Conservation (phyloP, 2,329 filamentous ascomycete species). For the Neonectria sp. region DNA sequence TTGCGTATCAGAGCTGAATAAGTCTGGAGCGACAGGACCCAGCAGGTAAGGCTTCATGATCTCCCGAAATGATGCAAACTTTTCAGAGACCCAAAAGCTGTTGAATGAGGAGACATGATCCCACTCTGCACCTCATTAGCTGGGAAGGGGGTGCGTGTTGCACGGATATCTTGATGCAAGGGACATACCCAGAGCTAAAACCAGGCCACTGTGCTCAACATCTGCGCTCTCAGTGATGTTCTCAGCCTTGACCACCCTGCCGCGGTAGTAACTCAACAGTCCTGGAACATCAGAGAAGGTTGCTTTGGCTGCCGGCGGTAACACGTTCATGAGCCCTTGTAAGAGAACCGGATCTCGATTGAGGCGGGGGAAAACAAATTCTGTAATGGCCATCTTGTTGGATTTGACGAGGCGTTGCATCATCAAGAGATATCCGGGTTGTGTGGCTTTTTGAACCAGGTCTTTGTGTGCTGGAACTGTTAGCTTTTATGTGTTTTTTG, state of each 20-base stretch:
- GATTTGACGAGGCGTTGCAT: neutral
- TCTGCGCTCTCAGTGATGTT: neutral
- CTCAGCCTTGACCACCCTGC: slow-evolving; percentile 5
- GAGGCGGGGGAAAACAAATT: slow-evolving; percentile 19
- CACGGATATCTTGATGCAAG: neutral
- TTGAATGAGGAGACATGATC: slow-evolving; percentile 9
- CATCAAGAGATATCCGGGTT: neutral
- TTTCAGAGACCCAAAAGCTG: slow-evolving; percentile 9
- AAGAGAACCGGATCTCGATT: slow-evolving; percentile 4
- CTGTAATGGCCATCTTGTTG: slow-evolving; percentile 20
- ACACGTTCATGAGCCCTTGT: neutral
- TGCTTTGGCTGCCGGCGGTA: slow-evolving; percentile 7
- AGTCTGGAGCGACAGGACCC: slow-evolving; percentile 2
- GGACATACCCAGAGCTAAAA: slow-evolving; percentile 4
- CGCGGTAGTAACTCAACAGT: slow-evolving; percentile 1
- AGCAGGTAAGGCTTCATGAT: slow-evolving; percentile 10
- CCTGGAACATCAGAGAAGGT: slow-evolving; percentile 6
- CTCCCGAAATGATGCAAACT: slow-evolving; percentile 11
- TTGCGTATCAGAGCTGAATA: slow-evolving; percentile 1
- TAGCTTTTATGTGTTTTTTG: neutral
- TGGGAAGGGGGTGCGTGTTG: neutral
- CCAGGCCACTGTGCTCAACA: slow-evolving; percentile 5
- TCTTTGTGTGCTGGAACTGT: neutral
- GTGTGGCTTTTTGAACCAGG: neutral
- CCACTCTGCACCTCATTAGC: neutral